phyloP scores from a whole-genome alignment of 2,329 filamentous ascomycete species.

The Teratosphaeria zuluensis region DNA sequence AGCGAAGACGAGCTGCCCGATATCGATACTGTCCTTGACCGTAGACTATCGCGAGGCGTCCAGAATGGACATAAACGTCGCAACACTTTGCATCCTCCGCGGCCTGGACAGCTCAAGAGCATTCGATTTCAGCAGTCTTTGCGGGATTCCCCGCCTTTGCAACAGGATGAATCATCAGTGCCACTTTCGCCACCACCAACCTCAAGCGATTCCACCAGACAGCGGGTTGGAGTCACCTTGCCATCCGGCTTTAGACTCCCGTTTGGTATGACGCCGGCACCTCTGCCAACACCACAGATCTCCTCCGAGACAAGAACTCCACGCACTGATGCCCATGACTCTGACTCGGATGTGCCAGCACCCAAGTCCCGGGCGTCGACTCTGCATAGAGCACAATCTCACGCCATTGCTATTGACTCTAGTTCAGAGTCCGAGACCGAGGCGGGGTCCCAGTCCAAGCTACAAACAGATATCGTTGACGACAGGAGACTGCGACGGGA shows the following conservation, averaged over 20 bases:
- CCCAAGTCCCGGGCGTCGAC: not conserved
- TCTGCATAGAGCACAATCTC: not conserved
- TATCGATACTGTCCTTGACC: slow-evolving; percentile 12
- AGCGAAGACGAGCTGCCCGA: slow-evolving; percentile 23
- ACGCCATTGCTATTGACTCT: slow-evolving; percentile 1
- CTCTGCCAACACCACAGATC: slow-evolving; percentile 20
- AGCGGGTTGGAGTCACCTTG: not conserved
- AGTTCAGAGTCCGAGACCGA: slow-evolving; percentile 6
- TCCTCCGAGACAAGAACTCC: slow-evolving; percentile 15
- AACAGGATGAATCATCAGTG: slow-evolving; percentile 27
- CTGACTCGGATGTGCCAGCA: not conserved
- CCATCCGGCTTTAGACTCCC: slow-evolving; percentile 15
- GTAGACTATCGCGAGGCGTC: slow-evolving; percentile 5
- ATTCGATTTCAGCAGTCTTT: not conserved
- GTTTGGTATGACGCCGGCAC: slow-evolving; percentile 12
- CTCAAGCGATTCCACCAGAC: slow-evolving; percentile 8
- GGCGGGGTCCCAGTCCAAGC: slow-evolving; percentile 20
- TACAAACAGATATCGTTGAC: slow-evolving; percentile 7
- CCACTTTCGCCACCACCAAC: slow-evolving; percentile 33
- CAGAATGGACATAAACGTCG: slow-evolving; percentile 14
- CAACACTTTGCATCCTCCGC: slow-evolving; percentile 6
- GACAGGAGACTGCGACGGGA: slow-evolving; percentile 26
- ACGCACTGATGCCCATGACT: not conserved
- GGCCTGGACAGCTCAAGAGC: not conserved
- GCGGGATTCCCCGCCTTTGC: not conserved